Base-by-base conservation (phyloP, 495 filamentous ascomycete species). In the Podospora fimiseda region DNA sequence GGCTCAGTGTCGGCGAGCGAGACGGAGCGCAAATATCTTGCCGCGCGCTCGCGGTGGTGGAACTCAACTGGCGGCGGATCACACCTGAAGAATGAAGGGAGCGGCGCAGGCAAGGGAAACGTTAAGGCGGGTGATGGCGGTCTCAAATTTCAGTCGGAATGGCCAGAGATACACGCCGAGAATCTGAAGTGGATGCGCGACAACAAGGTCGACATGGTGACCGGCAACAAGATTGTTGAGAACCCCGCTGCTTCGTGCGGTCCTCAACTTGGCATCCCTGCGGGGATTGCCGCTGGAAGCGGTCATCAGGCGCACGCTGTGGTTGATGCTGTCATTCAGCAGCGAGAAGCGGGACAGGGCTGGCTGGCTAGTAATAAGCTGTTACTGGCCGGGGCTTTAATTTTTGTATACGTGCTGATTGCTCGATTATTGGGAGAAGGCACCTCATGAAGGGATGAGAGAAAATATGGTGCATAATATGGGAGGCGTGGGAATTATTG, bases 21-120 rank as follows among this genome's bases (percentile, higher is more conserved):
- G 38, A 69, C 77, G 13, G 90, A 97, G 73, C 82, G 93, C 27
- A 84, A 82, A 65, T 79, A 84, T 57, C 81, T 87, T 19, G 90
- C 93, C 1, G 80, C 79, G 9, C 79, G 89, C 46, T 88, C 87
- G 2, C 72, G 88, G 41, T 98, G 93, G 93, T 97, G 93, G 93
- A 98, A 98, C 68, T 85, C 82, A 22, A 97, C 93, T 1, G 94
- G 92, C 18, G 94, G 93, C 33, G 93, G 93, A n/a, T 88, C 85
- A 3, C 83, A 84, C 41, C 64, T 76, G 24, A 70, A 71, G 51
- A 56, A 36, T 2, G 48, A 62, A 1, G 62, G 62, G 16, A 55
- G 64, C 3, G 23, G 23, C 14, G 65, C 64, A 4, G 68, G 70
- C 38, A 81, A 78, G 53, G 71, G 73, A 16, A 75, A 78, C 47